Conservation (phyloP, 345 rosid genomes). For the Dipteronia sinensis region DNA sequence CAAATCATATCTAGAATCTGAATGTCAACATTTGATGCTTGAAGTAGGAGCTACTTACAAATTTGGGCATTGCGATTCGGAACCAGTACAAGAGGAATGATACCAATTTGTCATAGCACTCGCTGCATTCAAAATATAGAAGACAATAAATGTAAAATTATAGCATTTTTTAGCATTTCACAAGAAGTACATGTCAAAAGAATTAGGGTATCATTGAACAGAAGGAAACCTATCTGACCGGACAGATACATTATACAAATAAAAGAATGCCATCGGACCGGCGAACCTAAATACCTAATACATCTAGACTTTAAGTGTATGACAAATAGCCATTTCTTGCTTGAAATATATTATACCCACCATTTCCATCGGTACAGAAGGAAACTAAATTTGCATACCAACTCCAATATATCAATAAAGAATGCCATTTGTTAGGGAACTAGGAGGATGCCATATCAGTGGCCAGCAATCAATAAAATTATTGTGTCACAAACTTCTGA, state of each 20-base stretch:
- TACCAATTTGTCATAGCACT: conserved; percentile 72
- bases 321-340: background rate
- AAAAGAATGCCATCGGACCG: background rate
- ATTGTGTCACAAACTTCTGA: background rate
- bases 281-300: background rate
- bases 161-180: background rate
- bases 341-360: background rate
- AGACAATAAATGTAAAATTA: background rate
- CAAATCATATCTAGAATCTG: background rate
- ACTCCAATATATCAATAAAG: background rate
- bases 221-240: too few relatives aligned
- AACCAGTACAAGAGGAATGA: conserved; percentile 87
- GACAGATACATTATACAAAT: background rate
- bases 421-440: background rate
- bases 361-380: background rate
- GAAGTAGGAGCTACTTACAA: conserved; percentile 39
- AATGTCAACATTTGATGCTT: background rate
- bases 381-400: background rate
- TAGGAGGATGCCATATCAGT: background rate
- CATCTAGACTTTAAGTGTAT: background rate
- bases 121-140: conserved; percentile 46
- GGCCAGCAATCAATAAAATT: background rate
- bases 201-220: too few relatives aligned
- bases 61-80: conserved; percentile 59
- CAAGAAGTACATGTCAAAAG: background rate